Evolutionary conservation across 495 filamentous ascomycete genomes (phyloP).

Genomic region (Trichoderma erinaceum): DNA sequence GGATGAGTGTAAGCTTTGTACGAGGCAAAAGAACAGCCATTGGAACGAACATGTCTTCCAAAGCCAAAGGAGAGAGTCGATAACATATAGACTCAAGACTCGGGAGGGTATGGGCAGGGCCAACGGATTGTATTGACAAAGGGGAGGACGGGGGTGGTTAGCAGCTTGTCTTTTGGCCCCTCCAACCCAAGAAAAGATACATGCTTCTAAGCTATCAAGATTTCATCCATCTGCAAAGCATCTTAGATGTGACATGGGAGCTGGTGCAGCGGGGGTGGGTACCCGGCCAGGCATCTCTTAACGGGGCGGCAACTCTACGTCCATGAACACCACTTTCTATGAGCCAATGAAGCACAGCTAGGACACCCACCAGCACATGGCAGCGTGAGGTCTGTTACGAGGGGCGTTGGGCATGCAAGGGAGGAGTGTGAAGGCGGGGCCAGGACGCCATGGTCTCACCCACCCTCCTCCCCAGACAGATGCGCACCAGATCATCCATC

Average conservation of each 20-base stretch:
- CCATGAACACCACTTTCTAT: not conserved
- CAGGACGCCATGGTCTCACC: slow-evolving; percentile 15
- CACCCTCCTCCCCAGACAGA: slow-evolving; percentile 9
- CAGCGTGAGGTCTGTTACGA: slow-evolving; percentile 12
- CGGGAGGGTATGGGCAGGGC: slow-evolving; percentile 8
- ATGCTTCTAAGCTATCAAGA: slow-evolving; percentile 10
- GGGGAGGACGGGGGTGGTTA: slow-evolving; percentile 12
- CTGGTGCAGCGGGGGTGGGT: slow-evolving; percentile 12
- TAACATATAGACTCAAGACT: slow-evolving; percentile 12
- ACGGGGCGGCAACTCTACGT: slow-evolving; percentile 13
- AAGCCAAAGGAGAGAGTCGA: slow-evolving; percentile 11
- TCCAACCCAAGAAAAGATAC: slow-evolving; percentile 5
- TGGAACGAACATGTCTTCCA: slow-evolving; percentile 13
- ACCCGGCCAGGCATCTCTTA: slow-evolving; percentile 1
- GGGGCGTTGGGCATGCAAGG: slow-evolving; percentile 13
- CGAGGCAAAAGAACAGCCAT: slow-evolving; percentile 8
- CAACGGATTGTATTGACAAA: slow-evolving; percentile 15
- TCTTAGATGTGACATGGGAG: slow-evolving; percentile 3
- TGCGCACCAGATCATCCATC: slow-evolving; percentile 6
- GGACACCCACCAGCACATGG: slow-evolving; percentile 5
- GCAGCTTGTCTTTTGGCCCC: slow-evolving; percentile 5
- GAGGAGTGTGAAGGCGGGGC: slow-evolving; percentile 15
- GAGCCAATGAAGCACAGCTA: slow-evolving; percentile 7
- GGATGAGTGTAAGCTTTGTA: slow-evolving; percentile 13
- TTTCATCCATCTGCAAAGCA: slow-evolving; percentile 12